Evolutionary conservation across 768 basidiomycete species (phyloP).

Genomic region (Mycena sanguinolenta): DNA sequence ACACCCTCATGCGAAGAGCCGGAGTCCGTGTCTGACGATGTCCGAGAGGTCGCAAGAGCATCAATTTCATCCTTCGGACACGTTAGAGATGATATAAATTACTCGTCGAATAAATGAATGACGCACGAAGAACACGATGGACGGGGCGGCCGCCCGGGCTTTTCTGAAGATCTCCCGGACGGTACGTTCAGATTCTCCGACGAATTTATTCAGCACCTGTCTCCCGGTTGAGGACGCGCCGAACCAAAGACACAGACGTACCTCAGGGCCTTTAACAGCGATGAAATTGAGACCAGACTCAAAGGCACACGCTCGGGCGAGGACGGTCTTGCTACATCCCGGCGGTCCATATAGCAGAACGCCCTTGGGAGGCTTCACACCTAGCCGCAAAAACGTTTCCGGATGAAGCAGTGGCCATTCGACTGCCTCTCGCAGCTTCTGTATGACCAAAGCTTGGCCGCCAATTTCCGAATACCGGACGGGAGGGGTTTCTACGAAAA

Average conservation of each 20-base stretch:
- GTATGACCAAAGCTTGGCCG: constrained; percentile 84
- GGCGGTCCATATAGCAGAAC: constrained; percentile 95
- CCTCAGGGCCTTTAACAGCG: constrained; percentile 98
- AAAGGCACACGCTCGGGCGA: constrained; percentile 91
- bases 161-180: constrained; percentile 97
- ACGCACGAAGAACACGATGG: constrained; percentile 96
- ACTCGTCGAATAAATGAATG: not conserved
- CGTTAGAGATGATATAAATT: not conserved
- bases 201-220: constrained; percentile 96
- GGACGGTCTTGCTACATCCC: constrained; percentile 96
- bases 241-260: constrained; percentile 47
- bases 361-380: constrained; percentile 90
- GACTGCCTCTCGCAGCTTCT: constrained; percentile 89
- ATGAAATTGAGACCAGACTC: constrained; percentile 97
- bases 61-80: constrained; percentile 92
- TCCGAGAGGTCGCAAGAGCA: constrained; percentile 87
- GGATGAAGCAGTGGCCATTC: constrained; percentile 96
- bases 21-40: constrained; percentile 67
- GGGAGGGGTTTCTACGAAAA: constrained; percentile 89
- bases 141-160: constrained; percentile 93
- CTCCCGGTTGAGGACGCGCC: constrained; percentile 3
- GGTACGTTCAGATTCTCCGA: constrained; percentile 96
- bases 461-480: constrained; percentile 92
- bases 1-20: constrained; percentile 86
- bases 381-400: constrained; percentile 88